Evolutionary conservation across 768 basidiomycete species (phyloP).

Genomic region (Mycena belliarum): DNA sequence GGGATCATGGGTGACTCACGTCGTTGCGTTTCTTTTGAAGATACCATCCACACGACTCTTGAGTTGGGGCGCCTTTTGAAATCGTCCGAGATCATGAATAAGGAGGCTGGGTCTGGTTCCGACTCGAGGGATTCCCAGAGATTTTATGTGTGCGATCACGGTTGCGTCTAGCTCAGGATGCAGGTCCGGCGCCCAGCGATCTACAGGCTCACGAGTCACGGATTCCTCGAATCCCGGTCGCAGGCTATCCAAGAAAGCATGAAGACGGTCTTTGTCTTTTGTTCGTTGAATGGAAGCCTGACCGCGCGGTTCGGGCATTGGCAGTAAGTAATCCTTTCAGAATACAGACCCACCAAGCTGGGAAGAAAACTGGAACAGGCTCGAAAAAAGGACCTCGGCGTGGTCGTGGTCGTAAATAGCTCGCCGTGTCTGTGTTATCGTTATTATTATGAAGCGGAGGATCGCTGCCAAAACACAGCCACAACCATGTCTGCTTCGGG

Average conservation of each 20-base stretch:
- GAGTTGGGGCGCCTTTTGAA: not conserved
- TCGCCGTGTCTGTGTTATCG: no score
- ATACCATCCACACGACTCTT: not conserved
- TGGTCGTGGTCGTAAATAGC: no score
- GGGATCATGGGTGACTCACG: not conserved
- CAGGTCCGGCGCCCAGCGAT: not conserved
- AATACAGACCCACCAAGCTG: no score
- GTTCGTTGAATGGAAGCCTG: not conserved
- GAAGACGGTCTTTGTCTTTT: not conserved
- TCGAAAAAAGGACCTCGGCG: no score
- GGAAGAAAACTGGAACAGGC: no score
- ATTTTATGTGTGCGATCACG: not conserved
- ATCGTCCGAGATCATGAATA: no score
- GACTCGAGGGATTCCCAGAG: not conserved
- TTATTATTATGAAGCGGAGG: no score
- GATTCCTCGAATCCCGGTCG: not conserved
- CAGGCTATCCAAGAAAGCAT: not conserved
- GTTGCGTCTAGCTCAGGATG: not conserved
- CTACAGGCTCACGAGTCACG: not conserved
- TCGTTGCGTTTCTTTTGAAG: not conserved
- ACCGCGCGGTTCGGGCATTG: no score
- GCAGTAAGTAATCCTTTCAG: no score
- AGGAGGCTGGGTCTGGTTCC: not conserved
- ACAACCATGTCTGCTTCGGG: no score
- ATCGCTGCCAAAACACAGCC: no score